phyloP scores from a whole-genome alignment of 257 asterid genomes.

The Primulina eburnea region DNA sequence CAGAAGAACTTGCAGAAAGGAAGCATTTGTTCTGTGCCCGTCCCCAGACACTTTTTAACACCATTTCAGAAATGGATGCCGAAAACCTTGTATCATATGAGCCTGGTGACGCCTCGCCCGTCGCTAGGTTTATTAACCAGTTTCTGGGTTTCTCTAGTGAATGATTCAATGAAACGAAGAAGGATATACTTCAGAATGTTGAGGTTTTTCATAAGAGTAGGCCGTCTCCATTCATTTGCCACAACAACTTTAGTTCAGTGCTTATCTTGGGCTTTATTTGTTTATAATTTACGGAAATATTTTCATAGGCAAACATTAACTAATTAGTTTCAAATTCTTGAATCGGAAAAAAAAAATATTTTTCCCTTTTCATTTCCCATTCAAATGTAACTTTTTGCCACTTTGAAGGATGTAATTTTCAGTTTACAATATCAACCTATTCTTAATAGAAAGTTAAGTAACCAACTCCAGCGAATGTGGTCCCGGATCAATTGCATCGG shows the following conservation, averaged over 20 bases:
- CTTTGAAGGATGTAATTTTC: neutral
- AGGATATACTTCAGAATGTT: neutral
- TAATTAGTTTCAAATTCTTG: too few species aligned
- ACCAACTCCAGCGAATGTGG: too few species aligned
- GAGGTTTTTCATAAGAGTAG: neutral
- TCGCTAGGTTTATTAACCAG: neutral
- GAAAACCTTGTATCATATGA: neutral
- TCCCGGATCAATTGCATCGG: too few species aligned
- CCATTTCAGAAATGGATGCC: neutral
- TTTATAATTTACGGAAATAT: neutral
- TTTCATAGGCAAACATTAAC: neutral
- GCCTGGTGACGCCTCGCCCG: neutral
- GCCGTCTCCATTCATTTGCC: neutral
- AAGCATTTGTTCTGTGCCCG: slow-evolving; percentile 14
- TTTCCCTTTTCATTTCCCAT: too few species aligned
- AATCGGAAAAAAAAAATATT: too few species aligned
- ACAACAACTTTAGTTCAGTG: neutral
- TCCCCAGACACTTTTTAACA: neutral
- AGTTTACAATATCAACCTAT: too few species aligned
- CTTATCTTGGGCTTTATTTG: neutral
- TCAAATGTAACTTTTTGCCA: neutral
- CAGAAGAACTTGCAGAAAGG: slow-evolving; percentile 86
- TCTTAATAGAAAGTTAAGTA: too few species aligned
- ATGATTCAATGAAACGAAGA: neutral
- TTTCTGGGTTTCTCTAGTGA: neutral